These are phyloP conservation scores for Pseudogymnoascus sp. DNA, from an alignment of 2,329 filamentous ascomycete species.

Conservation along the genomic window DNA sequence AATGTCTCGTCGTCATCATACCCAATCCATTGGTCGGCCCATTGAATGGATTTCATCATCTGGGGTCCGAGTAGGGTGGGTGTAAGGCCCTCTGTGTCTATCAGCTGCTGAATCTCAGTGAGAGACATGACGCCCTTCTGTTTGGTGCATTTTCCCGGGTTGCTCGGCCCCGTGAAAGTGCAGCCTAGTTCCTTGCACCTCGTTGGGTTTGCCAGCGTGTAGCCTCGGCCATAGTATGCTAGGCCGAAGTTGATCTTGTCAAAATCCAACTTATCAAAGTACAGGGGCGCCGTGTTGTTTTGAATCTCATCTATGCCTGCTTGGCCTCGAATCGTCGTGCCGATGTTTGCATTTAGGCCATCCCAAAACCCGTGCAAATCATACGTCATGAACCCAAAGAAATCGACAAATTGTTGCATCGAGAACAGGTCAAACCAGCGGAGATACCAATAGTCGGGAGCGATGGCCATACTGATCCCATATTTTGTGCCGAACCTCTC, in stretches of 20 bases:
- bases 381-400: conserved; percentile 31
- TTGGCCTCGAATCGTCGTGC: conserved; percentile 30
- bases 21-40: conserved; percentile 23
- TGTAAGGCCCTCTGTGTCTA: conserved; percentile 5
- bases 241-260: conserved; percentile 39
- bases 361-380: conserved; percentile 39
- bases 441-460: conserved; percentile 25
- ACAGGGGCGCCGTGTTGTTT: conserved; percentile 31
- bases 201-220: conserved; percentile 23
- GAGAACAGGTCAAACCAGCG: conserved; percentile 24
- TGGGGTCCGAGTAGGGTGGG: neutral
- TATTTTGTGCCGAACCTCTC: conserved; percentile 30
- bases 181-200: conserved; percentile 17
- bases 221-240: conserved; percentile 40
- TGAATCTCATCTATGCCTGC: conserved; percentile 37
- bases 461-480: conserved; percentile 32
- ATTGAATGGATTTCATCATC: conserved; percentile 12
- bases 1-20: conserved; percentile 25
- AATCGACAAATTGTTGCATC: conserved; percentile 24
- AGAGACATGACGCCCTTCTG: conserved; percentile 26
- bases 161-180: conserved; percentile 16
- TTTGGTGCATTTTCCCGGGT: conserved; percentile 20
- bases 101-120: conserved; percentile 28
- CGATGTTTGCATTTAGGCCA: conserved; percentile 24
- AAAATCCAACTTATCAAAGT: conserved; percentile 33